Conservation (phyloP, 2,329 filamentous ascomycete genomes). For the Verticillium klebahnii region DNA sequence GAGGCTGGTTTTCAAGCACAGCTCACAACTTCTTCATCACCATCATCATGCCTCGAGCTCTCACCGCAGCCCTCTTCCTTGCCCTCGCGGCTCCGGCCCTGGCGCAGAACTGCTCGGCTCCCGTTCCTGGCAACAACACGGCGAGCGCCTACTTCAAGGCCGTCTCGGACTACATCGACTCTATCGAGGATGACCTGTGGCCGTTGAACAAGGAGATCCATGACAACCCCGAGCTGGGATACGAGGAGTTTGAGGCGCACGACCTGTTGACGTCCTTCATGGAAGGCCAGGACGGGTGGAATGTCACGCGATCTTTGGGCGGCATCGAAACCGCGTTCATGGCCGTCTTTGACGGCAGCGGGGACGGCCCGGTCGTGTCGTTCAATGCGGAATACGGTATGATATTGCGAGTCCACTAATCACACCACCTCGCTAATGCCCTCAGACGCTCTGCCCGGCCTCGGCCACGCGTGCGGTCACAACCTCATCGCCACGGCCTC, state of each 20-base stretch:
- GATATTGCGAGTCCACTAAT: slow-evolving; percentile 32
- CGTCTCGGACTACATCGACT: slow-evolving; percentile 14
- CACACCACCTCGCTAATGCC: slow-evolving; percentile 40
- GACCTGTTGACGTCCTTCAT: slow-evolving; percentile 32
- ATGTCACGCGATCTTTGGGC: slow-evolving; percentile 33
- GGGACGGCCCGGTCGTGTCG: slow-evolving; percentile 30
- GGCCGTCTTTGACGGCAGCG: slow-evolving; percentile 32
- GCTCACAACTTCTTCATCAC: not conserved
- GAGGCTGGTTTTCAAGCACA: not conserved
- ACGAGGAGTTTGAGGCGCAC: slow-evolving; percentile 37
- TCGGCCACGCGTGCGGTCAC: slow-evolving; percentile 31
- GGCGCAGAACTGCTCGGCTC: not conserved
- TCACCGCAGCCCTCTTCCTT: not conserved
- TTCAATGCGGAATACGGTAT: slow-evolving; percentile 35
- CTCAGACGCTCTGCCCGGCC: slow-evolving; percentile 23
- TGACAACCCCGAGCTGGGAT: slow-evolving; percentile 38
- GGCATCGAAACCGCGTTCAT: slow-evolving; percentile 38
- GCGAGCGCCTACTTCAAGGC: slow-evolving; percentile 5
- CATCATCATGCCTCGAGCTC: not conserved
- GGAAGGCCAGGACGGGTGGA: slow-evolving; percentile 28
- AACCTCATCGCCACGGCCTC: slow-evolving; percentile 43
- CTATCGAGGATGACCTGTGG: slow-evolving; percentile 22
- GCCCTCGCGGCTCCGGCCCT: not conserved
- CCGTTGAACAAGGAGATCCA: slow-evolving; percentile 35
- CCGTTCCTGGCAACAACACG: not conserved